Percentiles rank a stretch among this genome's conserved stretches.
phyloP scores from a whole-genome alignment of 2,329 filamentous ascomycete genomes.

The Trichoderma aggressivum region DNA sequence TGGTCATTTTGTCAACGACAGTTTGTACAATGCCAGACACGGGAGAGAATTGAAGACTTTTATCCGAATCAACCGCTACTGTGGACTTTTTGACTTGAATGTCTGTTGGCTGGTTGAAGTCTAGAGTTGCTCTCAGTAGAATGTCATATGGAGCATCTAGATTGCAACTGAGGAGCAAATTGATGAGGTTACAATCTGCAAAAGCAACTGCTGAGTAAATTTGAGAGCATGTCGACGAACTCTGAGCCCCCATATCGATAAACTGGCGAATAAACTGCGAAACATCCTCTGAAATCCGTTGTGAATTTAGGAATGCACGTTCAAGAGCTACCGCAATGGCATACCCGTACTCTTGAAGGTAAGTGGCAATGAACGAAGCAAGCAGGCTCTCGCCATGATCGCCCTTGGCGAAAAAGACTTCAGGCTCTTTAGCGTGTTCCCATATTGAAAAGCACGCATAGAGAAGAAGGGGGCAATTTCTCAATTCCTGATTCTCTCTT shows the following conservation, averaged over 20 bases:
- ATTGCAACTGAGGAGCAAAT: background rate
- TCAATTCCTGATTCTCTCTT: background rate
- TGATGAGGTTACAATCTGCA: background rate
- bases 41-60: background rate
- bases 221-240: background rate
- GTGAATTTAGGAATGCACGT: background rate
- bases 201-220: background rate
- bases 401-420: background rate
- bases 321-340: background rate
- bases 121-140: background rate
- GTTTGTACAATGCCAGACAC: background rate
- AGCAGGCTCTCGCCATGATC: background rate
- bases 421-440: background rate
- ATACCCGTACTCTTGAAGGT: background rate
- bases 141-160: background rate
- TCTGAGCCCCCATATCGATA: background rate
- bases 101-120: background rate
- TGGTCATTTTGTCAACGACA: background rate
- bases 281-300: background rate
- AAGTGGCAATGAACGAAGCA: background rate
- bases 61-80: background rate
- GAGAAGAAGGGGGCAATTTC: background rate
- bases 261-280: background rate
- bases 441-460: background rate
- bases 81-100: background rate